Conservation (phyloP, 805 yeast species). For the Spathaspora arborariae region DNA sequence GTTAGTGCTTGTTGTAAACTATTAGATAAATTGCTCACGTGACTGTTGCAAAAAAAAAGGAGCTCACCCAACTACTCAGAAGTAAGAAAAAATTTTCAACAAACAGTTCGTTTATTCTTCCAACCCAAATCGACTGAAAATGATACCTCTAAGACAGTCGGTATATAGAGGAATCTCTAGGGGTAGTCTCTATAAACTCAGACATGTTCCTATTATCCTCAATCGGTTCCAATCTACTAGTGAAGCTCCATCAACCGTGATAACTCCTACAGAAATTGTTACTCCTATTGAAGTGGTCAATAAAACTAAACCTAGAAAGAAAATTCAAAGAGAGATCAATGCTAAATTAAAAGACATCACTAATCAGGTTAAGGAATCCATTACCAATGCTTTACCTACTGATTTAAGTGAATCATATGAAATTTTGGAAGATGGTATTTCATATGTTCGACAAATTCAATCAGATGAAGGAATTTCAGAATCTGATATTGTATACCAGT, state of each 20-base stretch:
- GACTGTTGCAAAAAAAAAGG: not conserved
- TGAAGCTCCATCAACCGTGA: not conserved
- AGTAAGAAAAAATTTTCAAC: not conserved
- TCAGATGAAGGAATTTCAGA: slow-evolving; percentile 27
- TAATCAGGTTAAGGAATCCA: slow-evolving; percentile 25
- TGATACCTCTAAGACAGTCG: slow-evolving; percentile 17
- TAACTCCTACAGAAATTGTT: not conserved
- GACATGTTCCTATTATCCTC: not conserved
- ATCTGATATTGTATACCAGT: slow-evolving; percentile 17
- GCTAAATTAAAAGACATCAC: slow-evolving; percentile 32
- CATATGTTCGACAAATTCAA: slow-evolving; percentile 37
- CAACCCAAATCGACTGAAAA: slow-evolving; percentile 3
- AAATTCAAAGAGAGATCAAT: slow-evolving; percentile 11
- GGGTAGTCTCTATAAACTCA: not conserved
- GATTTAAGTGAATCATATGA: slow-evolving; percentile 28
- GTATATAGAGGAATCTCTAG: slow-evolving; percentile 7
- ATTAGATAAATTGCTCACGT: not conserved
- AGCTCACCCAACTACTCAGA: not conserved
- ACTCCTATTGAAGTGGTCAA: not conserved
- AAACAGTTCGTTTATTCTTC: not conserved
- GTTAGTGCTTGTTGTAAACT: not conserved
- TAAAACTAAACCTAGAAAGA: not conserved
- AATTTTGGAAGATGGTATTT: slow-evolving; percentile 39
- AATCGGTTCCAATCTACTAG: slow-evolving; percentile 4
- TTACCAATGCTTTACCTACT: slow-evolving; percentile 12